Conservation (phyloP, 1,284 basidiomycete genomes). For the Trichosporon sp. region DNA sequence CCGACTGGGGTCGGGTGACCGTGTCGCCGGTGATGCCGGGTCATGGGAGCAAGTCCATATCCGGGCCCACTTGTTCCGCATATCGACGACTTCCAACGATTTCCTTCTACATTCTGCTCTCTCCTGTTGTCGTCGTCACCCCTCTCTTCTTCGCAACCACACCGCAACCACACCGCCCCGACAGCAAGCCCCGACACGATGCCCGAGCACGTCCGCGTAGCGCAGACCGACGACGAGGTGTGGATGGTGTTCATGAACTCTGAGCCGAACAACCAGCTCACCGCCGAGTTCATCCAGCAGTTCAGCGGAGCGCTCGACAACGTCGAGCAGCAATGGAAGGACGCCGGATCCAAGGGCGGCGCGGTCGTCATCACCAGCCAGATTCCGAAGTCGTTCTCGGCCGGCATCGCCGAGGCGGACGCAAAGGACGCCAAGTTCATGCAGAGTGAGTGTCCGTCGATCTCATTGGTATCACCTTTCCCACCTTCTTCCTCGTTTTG, state of each 20-base stretch:
- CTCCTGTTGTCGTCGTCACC: no score
- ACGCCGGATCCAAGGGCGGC: constrained; percentile 52
- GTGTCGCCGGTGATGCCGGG: background rate
- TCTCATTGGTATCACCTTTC: no score
- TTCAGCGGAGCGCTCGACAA: background rate
- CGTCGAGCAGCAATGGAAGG: background rate
- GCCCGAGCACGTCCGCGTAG: background rate
- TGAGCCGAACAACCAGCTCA: constrained; percentile 1
- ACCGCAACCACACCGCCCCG: background rate
- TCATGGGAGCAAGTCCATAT: background rate
- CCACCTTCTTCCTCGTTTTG: no score
- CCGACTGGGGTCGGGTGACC: background rate
- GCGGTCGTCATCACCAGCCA: constrained; percentile 68
- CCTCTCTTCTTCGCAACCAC: background rate
- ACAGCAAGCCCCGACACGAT: background rate
- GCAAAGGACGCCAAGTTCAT: constrained; percentile 67
- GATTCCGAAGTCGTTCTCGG: constrained; percentile 84
- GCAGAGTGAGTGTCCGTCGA: constrained; percentile 54
- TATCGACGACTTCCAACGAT: background rate
- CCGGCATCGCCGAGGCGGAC: constrained; percentile 70
- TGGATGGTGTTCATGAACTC: constrained; percentile 5
- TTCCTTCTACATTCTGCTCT: background rate
- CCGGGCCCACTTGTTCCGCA: background rate
- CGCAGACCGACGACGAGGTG: constrained; percentile 2
- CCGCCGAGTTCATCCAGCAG: background rate